Percentiles rank a stretch among this genome's conserved stretches.
These are phyloP conservation scores for Arthrobotrys iridis DNA, from an alignment of 2,329 filamentous ascomycete species.

Conservation along the genomic window DNA sequence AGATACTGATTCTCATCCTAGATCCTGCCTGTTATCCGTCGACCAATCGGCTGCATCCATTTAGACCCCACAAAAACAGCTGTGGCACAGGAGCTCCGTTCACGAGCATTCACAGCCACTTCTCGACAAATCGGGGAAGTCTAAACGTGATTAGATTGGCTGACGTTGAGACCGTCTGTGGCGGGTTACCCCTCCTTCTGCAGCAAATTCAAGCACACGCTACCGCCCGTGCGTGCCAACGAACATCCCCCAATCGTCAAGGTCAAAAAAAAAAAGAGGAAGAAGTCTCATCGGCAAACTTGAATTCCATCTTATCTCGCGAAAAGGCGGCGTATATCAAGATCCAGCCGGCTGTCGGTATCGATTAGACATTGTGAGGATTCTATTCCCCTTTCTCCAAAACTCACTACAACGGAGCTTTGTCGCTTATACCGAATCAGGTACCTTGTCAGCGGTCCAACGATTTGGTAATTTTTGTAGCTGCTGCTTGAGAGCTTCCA, in stretches of 20 bases:
- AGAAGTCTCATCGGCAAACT: constrained; percentile 40
- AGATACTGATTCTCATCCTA: not conserved
- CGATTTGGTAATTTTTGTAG: constrained; percentile 19
- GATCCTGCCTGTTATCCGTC: not conserved
- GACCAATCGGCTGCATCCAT: constrained; percentile 17
- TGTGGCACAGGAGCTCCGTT: constrained; percentile 33
- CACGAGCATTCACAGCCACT: constrained; percentile 7
- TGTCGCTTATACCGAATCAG: constrained; percentile 21
- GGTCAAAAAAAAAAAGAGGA: constrained; percentile 25
- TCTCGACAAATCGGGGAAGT: constrained; percentile 24
- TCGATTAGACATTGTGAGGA: constrained; percentile 17
- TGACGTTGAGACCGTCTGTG: constrained; percentile 36
- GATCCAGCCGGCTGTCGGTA: constrained; percentile 4
- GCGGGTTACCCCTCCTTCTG: constrained; percentile 54
- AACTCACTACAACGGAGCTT: constrained; percentile 1
- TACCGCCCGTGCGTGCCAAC: constrained; percentile 37
- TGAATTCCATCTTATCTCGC: constrained; percentile 28
- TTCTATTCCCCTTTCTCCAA: constrained; percentile 6
- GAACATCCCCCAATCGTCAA: constrained; percentile 40
- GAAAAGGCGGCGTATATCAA: constrained; percentile 23
- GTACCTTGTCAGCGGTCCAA: constrained; percentile 13
- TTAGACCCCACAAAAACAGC: not conserved
- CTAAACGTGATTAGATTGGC: constrained; percentile 32
- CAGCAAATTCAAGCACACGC: constrained; percentile 50
- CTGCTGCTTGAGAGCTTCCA: constrained; percentile 11